phyloP scores from a whole-genome alignment of 2,329 filamentous ascomycete genomes.

The Colletotrichum chlorophyti region DNA sequence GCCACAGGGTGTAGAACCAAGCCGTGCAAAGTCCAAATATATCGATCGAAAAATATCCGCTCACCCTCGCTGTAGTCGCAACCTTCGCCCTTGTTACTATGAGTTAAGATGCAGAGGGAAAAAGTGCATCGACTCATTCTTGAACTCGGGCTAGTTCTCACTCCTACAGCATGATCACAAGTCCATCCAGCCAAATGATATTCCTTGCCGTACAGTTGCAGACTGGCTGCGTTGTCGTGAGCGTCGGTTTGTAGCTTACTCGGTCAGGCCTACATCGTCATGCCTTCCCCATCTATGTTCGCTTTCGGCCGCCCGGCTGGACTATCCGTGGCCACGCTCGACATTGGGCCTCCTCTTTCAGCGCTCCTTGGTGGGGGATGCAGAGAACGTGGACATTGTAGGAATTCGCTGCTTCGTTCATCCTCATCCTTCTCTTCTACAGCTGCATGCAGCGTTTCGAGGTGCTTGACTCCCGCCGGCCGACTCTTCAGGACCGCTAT shows the following conservation, averaged over 20 bases:
- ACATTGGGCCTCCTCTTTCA: conserved; percentile 8
- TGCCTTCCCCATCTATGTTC: not conserved
- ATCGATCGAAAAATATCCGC: no score
- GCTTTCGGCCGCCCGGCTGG: not conserved
- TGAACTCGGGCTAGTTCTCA: no score
- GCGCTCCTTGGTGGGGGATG: conserved; percentile 6
- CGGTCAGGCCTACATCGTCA: not conserved
- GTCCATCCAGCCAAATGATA: no score
- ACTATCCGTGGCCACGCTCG: not conserved
- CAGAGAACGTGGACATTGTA: conserved; percentile 7
- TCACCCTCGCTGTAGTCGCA: no score
- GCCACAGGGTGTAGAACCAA: no score
- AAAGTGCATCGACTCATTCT: no score
- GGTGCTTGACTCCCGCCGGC: not conserved
- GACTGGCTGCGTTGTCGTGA: conserved; percentile 44
- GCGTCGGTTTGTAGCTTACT: conserved; percentile 28
- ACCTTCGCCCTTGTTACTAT: no score
- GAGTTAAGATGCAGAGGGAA: no score
- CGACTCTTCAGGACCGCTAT: conserved; percentile 12
- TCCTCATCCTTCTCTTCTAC: conserved; percentile 27
- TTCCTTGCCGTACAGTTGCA: conserved; percentile 52
- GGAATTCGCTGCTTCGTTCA: not conserved
- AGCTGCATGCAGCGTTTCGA: not conserved
- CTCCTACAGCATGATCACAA: no score
- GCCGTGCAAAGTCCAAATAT: no score